A percentile compares a stretch with the other conserved stretches of the same genome.
These are phyloP conservation scores for Fraxinus paxiana DNA, from an alignment of 305 asterid genomes.

Conservation along the genomic window DNA sequence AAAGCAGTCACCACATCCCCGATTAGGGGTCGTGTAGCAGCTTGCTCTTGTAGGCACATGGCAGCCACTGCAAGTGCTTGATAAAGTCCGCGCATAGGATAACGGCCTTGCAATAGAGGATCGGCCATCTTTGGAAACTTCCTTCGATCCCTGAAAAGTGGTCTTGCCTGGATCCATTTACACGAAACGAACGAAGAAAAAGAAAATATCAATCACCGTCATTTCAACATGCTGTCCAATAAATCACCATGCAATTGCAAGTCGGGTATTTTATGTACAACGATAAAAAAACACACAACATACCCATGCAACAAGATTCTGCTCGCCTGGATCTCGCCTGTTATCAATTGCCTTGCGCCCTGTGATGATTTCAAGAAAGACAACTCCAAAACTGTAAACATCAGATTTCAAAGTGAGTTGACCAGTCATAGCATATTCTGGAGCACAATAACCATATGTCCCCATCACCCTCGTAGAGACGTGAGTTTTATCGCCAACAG, in stretches of 20 bases:
- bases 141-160: constrained; percentile 78
- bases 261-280: neutral
- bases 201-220: neutral
- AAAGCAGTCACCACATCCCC: constrained; percentile 94
- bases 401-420: constrained; percentile 90
- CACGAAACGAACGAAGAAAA: neutral
- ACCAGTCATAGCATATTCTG: constrained; percentile 95
- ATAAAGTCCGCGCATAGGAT: constrained; percentile 83
- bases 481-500: constrained; percentile 88
- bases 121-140: constrained; percentile 90
- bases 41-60: constrained; percentile 97
- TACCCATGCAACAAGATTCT: constrained; percentile 97
- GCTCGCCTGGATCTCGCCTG: constrained; percentile 59
- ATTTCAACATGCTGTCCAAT: neutral
- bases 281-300: constrained; percentile 9
- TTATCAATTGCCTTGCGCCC: constrained; percentile 90
- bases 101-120: constrained; percentile 70
- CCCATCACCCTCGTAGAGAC: constrained; percentile 97
- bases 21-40: constrained; percentile 80
- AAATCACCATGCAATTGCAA: neutral
- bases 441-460: constrained; percentile 91
- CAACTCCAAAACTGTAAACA: constrained; percentile 90
- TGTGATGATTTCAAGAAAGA: constrained; percentile 82
- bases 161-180: constrained; percentile 59
- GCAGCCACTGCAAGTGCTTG: constrained; percentile 95